Conservation (phyloP, 495 filamentous ascomycete genomes). For the Cercophora scortea region DNA sequence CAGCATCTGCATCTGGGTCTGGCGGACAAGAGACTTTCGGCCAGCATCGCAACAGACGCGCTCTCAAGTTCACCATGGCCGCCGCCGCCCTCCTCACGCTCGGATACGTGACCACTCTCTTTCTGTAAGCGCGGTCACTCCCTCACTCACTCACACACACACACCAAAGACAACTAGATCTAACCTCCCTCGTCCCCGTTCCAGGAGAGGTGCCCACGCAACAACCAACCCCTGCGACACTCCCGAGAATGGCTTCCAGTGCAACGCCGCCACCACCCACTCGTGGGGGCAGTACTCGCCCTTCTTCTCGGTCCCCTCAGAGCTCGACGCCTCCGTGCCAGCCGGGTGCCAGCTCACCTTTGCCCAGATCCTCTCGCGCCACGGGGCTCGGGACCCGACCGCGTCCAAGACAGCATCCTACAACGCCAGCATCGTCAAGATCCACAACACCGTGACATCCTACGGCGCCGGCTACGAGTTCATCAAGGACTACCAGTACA, state of each 20-base stretch:
- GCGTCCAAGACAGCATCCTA: constrained; percentile 51
- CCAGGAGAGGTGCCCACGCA: background rate
- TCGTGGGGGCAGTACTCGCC: constrained; percentile 85
- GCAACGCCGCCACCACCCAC: constrained; percentile 46
- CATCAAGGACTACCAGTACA: constrained; percentile 61
- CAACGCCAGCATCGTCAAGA: constrained; percentile 44
- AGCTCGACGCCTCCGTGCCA: constrained; percentile 50
- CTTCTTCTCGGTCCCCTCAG: constrained; percentile 63
- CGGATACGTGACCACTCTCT: background rate
- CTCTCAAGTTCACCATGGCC: background rate
- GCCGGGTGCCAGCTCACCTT: constrained; percentile 63
- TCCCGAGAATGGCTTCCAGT: constrained; percentile 53
- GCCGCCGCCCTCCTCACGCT: background rate
- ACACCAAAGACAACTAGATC: background rate
- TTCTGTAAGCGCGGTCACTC: background rate
- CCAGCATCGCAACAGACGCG: too few relatives aligned
- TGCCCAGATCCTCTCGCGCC: constrained; percentile 69
- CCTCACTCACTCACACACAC: background rate
- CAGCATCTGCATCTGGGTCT: too few relatives aligned
- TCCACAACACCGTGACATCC: constrained; percentile 48
- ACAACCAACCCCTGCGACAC: constrained; percentile 44
- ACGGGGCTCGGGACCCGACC: constrained; percentile 80
- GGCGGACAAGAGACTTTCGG: too few relatives aligned
- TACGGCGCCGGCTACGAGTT: constrained; percentile 57
- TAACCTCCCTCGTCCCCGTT: too few relatives aligned